Base-by-base conservation (phyloP, 352 stramenopile species). In the Pythium phragmitis region DNA sequence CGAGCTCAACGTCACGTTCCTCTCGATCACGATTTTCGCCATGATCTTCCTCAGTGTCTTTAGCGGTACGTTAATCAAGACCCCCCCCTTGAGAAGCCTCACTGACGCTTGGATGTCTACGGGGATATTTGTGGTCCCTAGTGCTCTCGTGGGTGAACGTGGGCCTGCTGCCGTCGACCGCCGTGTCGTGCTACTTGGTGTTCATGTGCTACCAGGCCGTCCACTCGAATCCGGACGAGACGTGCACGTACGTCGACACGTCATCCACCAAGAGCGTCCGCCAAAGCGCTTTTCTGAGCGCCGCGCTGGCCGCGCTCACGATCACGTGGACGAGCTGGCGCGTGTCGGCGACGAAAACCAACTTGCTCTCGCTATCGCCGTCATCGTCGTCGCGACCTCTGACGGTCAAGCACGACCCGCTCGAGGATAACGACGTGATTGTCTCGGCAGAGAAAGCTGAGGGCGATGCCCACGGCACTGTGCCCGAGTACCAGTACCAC, bases 401-500 rank as follows among this genome's bases (percentile, higher is more conserved):
- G 7, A 6, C 11, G 34, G 34, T 13, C 4, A 63, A 63, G n/a
- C 11, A 9, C 13, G 47, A 58, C 4, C 34, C 47, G 2, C 19
- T 47, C 8, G 50, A 61, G 11, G 51, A 9, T 1, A 49, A 70
- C 37, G 49, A 60, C 7, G 33, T 57, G 2, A 45, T 70, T 39
- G 21, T 54, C 19, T 30, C 68, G 1, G 42, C 59, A 28, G 49
- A 49, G 17, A 28, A 50, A 16, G 14, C 28, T 21, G 56, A 53
- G 39, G 64, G 34, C 55, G 33, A 23, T 11, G 36, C 12, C 7
- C 8, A 6, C 6, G 4, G 61, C 0, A 54, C 59, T 6, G 79
- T 83, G 9, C 79, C 83, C 4, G 81, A 89, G 57, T 89, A 88
- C 48, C 81, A 91, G 60, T 93, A 90, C 55, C 82, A 91, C 52